A percentile compares a stretch with the other conserved stretches of the same genome.
Evolutionary conservation across 192 early-diverging fungal genomes (phyloP).

Genomic region (Backusella macrospora): DNA sequence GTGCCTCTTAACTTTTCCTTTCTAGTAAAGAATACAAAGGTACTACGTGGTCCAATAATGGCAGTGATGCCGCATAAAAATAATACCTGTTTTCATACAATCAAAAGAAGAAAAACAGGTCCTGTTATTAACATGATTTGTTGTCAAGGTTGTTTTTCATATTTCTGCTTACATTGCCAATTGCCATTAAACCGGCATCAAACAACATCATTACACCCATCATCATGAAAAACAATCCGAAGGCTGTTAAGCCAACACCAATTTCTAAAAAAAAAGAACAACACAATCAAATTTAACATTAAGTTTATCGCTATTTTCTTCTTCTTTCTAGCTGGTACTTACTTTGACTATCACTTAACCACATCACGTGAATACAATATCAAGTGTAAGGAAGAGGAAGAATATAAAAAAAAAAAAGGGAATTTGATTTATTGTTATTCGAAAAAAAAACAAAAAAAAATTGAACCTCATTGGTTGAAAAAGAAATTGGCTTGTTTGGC

Average conservation of each 20-base stretch:
- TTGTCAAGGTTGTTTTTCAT: not conserved
- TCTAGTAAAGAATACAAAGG: slow-evolving; percentile 85
- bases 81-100: slow-evolving; percentile 74
- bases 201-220: slow-evolving; percentile 95
- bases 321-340: not conserved
- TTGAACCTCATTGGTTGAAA: too few species aligned
- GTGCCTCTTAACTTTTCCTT: slow-evolving; percentile 89
- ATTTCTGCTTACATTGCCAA: slow-evolving; percentile 82
- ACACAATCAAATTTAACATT: not conserved
- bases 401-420: too few species aligned
- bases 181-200: slow-evolving; percentile 92
- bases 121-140: not conserved
- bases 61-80: slow-evolving; percentile 88
- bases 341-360: slow-evolving; percentile 45
- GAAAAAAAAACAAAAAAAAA: too few species aligned
- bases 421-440: not conserved
- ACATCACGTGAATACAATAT: slow-evolving; percentile 29
- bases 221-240: slow-evolving; percentile 89
- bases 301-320: not conserved
- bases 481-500: too few species aligned
- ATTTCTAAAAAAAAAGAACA: slow-evolving; percentile 62
- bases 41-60: slow-evolving; percentile 89
- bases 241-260: slow-evolving; percentile 93
- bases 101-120: too few species aligned
- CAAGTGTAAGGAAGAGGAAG: not conserved